Percentiles rank a stretch among this genome's conserved stretches.
phyloP scores from a whole-genome alignment of 352 stramenopile species.

The Phytopythium vexans region DNA sequence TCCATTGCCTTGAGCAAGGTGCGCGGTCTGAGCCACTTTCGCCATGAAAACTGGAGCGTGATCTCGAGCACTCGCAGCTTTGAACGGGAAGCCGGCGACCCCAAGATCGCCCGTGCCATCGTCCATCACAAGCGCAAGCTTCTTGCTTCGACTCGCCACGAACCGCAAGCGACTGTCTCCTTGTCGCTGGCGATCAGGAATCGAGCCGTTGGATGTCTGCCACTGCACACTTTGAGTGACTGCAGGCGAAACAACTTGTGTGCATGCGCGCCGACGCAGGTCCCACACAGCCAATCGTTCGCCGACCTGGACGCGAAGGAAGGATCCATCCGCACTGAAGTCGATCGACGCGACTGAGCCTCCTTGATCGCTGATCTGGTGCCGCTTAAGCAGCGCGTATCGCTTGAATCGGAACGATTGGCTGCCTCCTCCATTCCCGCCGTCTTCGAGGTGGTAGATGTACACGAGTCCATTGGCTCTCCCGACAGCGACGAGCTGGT shows the following conservation, averaged over 20 bases:
- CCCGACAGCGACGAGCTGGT: slow-evolving; percentile 42
- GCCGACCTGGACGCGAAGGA: slow-evolving; percentile 49
- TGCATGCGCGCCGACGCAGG: slow-evolving; percentile 37
- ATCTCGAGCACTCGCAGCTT: no score
- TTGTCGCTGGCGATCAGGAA: no score
- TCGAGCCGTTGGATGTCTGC: slow-evolving; percentile 31
- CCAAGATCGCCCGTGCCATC: background rate
- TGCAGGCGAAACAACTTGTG: slow-evolving; percentile 42
- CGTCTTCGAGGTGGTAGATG: slow-evolving; percentile 54
- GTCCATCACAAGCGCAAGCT: background rate
- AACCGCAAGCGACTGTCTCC: slow-evolving; percentile 17
- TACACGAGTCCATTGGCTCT: slow-evolving; percentile 70
- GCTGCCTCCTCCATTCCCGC: background rate
- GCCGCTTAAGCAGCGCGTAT: slow-evolving; percentile 55
- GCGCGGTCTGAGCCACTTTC: slow-evolving; percentile 1
- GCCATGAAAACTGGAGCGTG: background rate
- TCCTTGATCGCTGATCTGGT: slow-evolving; percentile 14
- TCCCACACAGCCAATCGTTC: slow-evolving; percentile 56
- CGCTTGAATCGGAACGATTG: slow-evolving; percentile 27
- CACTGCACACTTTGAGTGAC: slow-evolving; percentile 46
- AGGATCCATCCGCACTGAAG: slow-evolving; percentile 59
- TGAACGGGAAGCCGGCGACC: background rate
- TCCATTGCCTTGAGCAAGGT: background rate
- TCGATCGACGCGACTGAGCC: slow-evolving; percentile 42
- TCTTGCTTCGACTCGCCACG: slow-evolving; percentile 1